Evolutionary conservation across 225 moss, liverwort and hornwort genomes (phyloP), one percentile per base, ranked within the genome.

Genomic region (Pseudisothecium myosuroides): DNA sequence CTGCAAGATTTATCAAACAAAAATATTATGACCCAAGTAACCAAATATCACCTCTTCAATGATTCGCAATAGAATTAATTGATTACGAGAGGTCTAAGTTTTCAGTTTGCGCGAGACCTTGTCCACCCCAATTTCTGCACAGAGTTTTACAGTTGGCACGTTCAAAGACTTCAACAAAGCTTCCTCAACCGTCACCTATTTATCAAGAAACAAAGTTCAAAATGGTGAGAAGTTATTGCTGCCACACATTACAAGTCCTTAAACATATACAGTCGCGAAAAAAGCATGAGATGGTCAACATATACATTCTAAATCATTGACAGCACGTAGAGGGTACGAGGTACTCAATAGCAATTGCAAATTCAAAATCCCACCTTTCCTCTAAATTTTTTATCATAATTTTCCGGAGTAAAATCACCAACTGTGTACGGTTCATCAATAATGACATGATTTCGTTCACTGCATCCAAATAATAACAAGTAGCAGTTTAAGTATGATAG

Each of bases 141-240:
- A 98, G 37, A 98, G 97, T 90, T 91, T 97, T 80, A 96, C 97
- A 80, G 97, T 98, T 71, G 98, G 98, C 83, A 98, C 96, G 90
- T 98, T 97, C 71, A 98, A 94, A 72, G 98, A 98, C 81, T 87
- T 93, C n/a, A 98, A 89, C 83, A 98, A 87, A 64, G 98, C 91
- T 84, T 98, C 96, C 93, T 98, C 98, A 49, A 98, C 93, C n/a
- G 98, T 98, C 86, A 98, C 98, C 97, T 97, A 76, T 75, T 84
- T 27, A 84, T 60, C 58, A 87, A 61, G 84, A 41, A 64, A 75
- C 19, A 56, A 83, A 50, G 34, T 39, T 60, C 58, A 76, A 86
- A 86, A 54, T 81, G 50, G 69, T 83, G 37, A 85, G 66, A 65
- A 55, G 63, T 66, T 82, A 82, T 41, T 86, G 80, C 75, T 88